phyloP scores from a whole-genome alignment of 257 asterid species.

The Euphrasia confusa region DNA sequence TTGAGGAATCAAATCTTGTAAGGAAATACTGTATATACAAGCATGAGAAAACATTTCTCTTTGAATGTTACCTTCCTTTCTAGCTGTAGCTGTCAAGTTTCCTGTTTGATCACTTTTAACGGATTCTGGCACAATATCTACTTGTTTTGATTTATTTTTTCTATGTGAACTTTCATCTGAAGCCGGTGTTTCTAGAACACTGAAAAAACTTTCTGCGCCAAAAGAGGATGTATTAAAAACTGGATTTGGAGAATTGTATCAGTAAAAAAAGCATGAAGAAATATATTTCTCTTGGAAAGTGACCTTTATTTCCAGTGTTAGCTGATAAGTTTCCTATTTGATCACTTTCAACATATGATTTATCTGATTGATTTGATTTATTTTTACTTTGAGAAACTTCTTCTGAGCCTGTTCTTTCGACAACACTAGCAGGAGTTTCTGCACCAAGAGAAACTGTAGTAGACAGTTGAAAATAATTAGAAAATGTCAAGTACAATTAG shows the following conservation, averaged over 20 bases:
- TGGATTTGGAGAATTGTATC: background rate
- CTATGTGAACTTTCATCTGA: constrained; percentile 30
- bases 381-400: constrained; percentile 29
- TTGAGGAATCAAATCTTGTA: background rate
- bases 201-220: constrained; percentile 25
- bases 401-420: constrained; percentile 25
- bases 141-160: constrained; percentile 26
- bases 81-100: constrained; percentile 24
- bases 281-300: background rate
- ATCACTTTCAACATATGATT: constrained; percentile 17
- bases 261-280: background rate
- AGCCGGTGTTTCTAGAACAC: constrained; percentile 21
- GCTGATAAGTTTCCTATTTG: constrained; percentile 25
- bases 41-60: background rate
- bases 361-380: constrained; percentile 27
- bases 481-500: constrained; percentile 5
- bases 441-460: constrained; percentile 18
- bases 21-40: constrained; percentile 9
- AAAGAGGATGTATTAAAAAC: constrained; percentile 11
- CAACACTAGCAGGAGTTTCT: constrained; percentile 26
- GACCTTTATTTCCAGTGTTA: constrained; percentile 14
- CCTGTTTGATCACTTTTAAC: constrained; percentile 22
- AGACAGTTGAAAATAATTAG: background rate
- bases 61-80: constrained; percentile 31
- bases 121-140: constrained; percentile 20